Evolutionary conservation across 2,329 filamentous ascomycete genomes (phyloP).

Genomic region (Sarocladiaceae sp.): DNA sequence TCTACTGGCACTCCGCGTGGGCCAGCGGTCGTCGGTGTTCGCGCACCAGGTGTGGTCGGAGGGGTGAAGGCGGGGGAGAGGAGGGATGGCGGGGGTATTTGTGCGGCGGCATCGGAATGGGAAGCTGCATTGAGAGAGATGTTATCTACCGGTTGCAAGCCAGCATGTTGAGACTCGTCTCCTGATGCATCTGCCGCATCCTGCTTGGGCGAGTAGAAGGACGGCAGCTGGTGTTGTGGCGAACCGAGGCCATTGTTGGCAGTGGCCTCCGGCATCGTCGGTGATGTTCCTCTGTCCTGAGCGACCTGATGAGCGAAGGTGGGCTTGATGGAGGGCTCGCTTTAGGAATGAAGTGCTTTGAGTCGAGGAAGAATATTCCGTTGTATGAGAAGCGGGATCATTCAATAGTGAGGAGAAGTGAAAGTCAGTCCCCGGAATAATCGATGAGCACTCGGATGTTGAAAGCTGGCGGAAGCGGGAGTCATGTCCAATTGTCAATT

Average conservation of each 20-base stretch:
- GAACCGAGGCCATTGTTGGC: slow-evolving; percentile 3
- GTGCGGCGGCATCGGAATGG: slow-evolving; percentile 12
- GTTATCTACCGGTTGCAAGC: slow-evolving; percentile 23
- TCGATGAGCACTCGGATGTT: neutral
- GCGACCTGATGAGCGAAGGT: too few species aligned
- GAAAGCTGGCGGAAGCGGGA: slow-evolving; percentile 7
- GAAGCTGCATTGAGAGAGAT: slow-evolving; percentile 23
- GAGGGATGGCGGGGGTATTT: slow-evolving; percentile 55
- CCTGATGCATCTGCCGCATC: slow-evolving; percentile 14
- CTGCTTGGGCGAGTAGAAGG: slow-evolving; percentile 32
- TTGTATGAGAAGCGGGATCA: too few species aligned
- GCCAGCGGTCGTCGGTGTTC: slow-evolving; percentile 39
- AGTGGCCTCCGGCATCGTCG: slow-evolving; percentile 9
- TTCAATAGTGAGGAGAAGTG: too few species aligned
- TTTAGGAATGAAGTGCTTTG: too few species aligned
- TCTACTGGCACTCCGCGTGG: slow-evolving; percentile 54
- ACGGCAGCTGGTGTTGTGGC: slow-evolving; percentile 23
- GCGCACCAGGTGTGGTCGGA: slow-evolving; percentile 55
- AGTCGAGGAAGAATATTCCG: too few species aligned
- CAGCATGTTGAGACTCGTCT: slow-evolving; percentile 8
- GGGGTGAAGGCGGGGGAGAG: slow-evolving; percentile 84
- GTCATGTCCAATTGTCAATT: slow-evolving; percentile 1
- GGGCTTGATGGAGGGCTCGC: too few species aligned
- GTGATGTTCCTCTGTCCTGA: neutral
- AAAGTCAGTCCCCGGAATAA: too few species aligned